A percentile compares a stretch with the other conserved stretches of the same genome.
Conservation (phyloP, 192 early-diverging fungal species). For the Coemansia sp. region DNA sequence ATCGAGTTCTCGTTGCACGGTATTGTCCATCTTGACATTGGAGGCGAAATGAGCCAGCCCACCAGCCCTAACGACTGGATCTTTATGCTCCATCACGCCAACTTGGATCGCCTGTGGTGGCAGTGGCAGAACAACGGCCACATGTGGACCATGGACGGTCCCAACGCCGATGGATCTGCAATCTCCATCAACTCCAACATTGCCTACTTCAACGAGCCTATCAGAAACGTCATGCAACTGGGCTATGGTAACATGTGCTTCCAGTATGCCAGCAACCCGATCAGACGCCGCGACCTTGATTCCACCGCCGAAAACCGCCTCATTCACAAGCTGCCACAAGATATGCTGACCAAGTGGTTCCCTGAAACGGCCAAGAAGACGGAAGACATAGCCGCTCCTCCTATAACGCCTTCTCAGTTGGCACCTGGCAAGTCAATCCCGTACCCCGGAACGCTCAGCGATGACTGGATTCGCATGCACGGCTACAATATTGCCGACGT, state of each 20-base stretch:
- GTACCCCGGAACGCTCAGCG: conserved; percentile 29
- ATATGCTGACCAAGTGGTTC: conserved; percentile 39
- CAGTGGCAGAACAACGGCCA: conserved; percentile 50
- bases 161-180: conserved; percentile 29
- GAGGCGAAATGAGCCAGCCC: conserved; percentile 55
- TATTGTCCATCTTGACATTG: conserved; percentile 52
- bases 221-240: conserved; percentile 53
- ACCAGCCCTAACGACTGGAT: conserved; percentile 56
- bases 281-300: conserved; percentile 29
- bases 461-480: conserved; percentile 48
- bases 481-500: conserved; percentile 24
- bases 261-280: conserved; percentile 49
- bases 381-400: conserved; percentile 1
- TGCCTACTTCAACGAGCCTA: conserved; percentile 40
- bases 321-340: conserved; percentile 22
- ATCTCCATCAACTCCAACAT: conserved; percentile 33
- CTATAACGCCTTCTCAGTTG: neutral
- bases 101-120: conserved; percentile 56
- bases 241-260: conserved; percentile 56
- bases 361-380: conserved; percentile 30
- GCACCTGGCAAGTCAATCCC: conserved; percentile 30
- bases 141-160: conserved; percentile 48
- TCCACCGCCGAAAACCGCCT: conserved; percentile 15
- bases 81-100: conserved; percentile 57
- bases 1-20: conserved; percentile 55